A percentile compares a stretch with the other conserved stretches of the same genome.
phyloP scores from a whole-genome alignment of 148 eudicot species.

The Spergularia marina region DNA sequence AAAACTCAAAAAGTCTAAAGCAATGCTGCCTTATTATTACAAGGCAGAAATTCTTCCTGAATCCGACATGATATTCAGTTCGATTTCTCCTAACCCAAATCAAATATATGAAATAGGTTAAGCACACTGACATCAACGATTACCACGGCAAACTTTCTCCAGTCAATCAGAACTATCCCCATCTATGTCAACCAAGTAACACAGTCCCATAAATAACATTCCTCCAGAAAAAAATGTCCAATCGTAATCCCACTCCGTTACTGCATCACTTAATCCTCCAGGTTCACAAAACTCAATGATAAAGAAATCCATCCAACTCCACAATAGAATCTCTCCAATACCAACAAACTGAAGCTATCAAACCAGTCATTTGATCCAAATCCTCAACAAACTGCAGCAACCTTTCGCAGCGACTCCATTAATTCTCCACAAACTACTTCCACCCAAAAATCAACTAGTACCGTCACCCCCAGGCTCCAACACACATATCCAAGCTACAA shows the following conservation, averaged over 20 bases:
- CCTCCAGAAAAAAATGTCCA: background rate
- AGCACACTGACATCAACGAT: background rate
- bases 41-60: background rate
- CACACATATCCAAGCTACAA: background rate
- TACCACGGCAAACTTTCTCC: background rate
- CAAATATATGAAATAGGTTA: background rate
- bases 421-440: background rate
- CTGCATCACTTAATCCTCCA: background rate
- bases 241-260: background rate
- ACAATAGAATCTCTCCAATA: background rate
- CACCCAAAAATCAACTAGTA: background rate
- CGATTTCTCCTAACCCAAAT: background rate
- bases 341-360: background rate
- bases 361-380: background rate
- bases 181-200: background rate
- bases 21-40: background rate
- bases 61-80: background rate
- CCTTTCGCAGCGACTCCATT: background rate
- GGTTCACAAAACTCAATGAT: conserved; percentile 1
- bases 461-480: background rate
- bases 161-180: background rate
- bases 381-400: background rate
- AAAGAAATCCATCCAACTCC: background rate
- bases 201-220: background rate
- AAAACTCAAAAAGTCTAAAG: background rate